These are phyloP conservation scores for Leccinellum albellum DNA, from an alignment of 768 basidiomycete genomes.

Conservation along the genomic window DNA sequence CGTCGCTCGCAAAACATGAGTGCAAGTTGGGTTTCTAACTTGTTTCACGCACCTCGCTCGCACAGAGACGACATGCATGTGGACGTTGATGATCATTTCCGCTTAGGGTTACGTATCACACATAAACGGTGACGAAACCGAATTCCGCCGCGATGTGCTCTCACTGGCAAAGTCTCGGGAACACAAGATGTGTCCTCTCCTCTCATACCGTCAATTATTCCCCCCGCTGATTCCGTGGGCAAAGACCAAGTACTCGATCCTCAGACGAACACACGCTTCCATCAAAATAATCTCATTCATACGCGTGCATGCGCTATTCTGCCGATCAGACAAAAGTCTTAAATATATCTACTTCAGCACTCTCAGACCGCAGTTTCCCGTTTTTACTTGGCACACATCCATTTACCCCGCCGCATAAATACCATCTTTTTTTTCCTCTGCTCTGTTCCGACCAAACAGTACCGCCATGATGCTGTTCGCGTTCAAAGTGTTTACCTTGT, in stretches of 20 bases:
- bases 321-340: not conserved
- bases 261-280: not conserved
- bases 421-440: not conserved
- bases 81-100: not conserved
- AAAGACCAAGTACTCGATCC: not conserved
- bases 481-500: slow-evolving; percentile 8
- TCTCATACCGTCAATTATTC: not conserved
- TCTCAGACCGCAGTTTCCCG: no score
- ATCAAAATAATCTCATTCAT: not conserved
- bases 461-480: slow-evolving; percentile 19
- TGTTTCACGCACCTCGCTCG: not conserved
- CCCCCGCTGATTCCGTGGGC: not conserved
- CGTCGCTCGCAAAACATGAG: no score
- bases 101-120: not conserved
- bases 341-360: slow-evolving; percentile 1
- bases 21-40: not conserved
- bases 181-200: not conserved
- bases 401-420: slow-evolving; percentile 3
- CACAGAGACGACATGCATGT: not conserved
- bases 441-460: slow-evolving; percentile 1
- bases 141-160: not conserved
- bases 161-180: not conserved
- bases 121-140: not conserved
- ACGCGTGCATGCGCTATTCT: not conserved
- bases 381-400: not conserved